Evolutionary conservation across 163 green algal genomes (phyloP).

Genomic region (Scenedesmus sp.): DNA sequence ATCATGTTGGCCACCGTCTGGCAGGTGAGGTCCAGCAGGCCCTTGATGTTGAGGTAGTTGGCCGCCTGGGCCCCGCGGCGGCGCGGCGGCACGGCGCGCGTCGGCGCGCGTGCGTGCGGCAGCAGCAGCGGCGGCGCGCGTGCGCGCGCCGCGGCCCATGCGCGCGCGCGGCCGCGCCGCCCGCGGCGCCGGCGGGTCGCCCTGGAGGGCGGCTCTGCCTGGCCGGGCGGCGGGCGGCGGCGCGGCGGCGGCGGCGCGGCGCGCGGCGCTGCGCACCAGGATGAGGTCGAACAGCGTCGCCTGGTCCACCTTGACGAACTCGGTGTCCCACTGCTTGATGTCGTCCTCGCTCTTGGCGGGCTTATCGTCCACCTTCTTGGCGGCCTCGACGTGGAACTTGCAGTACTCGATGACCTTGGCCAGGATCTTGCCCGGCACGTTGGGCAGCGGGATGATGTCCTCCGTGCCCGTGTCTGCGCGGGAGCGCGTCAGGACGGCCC

Average conservation of each 20-base stretch:
- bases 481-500: neutral
- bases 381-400: conserved; percentile 92
- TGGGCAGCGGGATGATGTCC: conserved; percentile 83
- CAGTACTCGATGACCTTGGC: conserved; percentile 98
- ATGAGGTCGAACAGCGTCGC: conserved; percentile 98
- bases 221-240: too few species aligned
- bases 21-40: conserved; percentile 98
- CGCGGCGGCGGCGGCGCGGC: too few species aligned
- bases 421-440: conserved; percentile 88
- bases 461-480: conserved; percentile 60
- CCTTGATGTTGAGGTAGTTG: conserved; percentile 99
- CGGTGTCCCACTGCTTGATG: conserved; percentile 92
- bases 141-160: too few species aligned
- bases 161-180: too few species aligned
- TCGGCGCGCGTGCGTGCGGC: too few species aligned
- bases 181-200: too few species aligned
- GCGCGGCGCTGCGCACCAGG: conserved; percentile 66
- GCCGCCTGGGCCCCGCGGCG: conserved; percentile 77
- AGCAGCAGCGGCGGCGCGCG: too few species aligned
- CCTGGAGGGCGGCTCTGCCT: too few species aligned
- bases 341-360: conserved; percentile 80
- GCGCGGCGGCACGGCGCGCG: too few species aligned
- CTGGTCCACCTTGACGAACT: conserved; percentile 99
- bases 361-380: conserved; percentile 75
- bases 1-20: conserved; percentile 89